Conservation (phyloP, 2,329 filamentous ascomycete species). For the Ascomycota sp. region DNA sequence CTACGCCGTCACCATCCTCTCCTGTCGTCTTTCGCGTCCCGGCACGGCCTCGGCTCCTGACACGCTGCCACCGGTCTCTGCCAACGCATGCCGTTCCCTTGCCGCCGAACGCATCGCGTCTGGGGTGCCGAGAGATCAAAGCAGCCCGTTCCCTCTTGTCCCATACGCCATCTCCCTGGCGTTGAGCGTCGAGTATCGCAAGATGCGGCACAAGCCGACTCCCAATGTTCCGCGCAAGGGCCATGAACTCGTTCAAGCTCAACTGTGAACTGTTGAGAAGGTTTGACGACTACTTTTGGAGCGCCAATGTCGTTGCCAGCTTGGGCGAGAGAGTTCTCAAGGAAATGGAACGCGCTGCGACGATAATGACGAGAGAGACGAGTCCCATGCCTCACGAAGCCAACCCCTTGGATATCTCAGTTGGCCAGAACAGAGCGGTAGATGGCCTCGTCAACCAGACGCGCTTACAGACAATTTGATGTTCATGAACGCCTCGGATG, state of each 20-base stretch:
- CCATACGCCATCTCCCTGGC: constrained; percentile 41
- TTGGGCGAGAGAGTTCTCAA: constrained; percentile 33
- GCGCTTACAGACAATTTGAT: too few species aligned
- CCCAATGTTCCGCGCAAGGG: constrained; percentile 35
- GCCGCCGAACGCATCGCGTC: constrained; percentile 36
- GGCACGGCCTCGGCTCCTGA: constrained; percentile 17
- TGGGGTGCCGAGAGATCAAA: constrained; percentile 28
- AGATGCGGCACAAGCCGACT: constrained; percentile 41
- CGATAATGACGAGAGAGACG: constrained; percentile 18
- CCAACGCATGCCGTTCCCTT: constrained; percentile 35
- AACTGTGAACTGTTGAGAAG: constrained; percentile 31
- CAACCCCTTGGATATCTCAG: constrained; percentile 4
- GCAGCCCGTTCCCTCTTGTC: constrained; percentile 35
- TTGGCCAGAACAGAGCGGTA: constrained; percentile 1
- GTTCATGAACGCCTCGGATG: constrained; percentile 9
- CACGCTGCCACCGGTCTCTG: constrained; percentile 24
- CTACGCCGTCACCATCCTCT: constrained; percentile 42
- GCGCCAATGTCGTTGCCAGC: constrained; percentile 30
- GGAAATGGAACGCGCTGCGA: constrained; percentile 34
- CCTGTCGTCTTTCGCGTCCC: constrained; percentile 30
- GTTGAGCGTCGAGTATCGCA: constrained; percentile 40
- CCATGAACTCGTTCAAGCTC: constrained; percentile 30
- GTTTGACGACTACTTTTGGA: constrained; percentile 37
- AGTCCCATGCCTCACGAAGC: constrained; percentile 8
- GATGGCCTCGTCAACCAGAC: too few species aligned